Percentiles rank a stretch among this genome's conserved stretches.
phyloP scores from a whole-genome alignment of 805 yeast species.

The Metschnikowia colocasiae region DNA sequence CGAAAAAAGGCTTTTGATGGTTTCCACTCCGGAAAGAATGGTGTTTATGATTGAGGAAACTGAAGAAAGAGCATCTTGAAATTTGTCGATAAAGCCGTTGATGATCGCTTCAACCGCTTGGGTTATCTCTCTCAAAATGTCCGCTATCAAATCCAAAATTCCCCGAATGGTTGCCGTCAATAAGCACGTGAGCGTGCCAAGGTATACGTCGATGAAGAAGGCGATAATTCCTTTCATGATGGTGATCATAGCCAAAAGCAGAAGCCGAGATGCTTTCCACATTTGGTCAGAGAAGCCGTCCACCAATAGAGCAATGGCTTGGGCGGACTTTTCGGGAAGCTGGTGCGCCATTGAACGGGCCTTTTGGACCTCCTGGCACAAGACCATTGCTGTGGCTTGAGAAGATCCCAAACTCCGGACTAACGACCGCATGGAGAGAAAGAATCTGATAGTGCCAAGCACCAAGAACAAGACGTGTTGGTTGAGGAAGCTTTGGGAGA shows the following conservation, averaged over 20 bases:
- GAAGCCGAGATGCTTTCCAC: constrained; percentile 2
- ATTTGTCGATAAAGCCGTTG: constrained; percentile 58
- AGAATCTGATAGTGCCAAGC: constrained; percentile 42
- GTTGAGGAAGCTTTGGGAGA: constrained; percentile 67
- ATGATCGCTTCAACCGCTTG: constrained; percentile 55
- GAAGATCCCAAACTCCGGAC: neutral
- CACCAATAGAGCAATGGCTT: neutral
- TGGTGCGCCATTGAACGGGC: constrained; percentile 27
- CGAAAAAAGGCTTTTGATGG: constrained; percentile 52
- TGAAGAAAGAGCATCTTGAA: constrained; percentile 64
- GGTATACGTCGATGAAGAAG: constrained; percentile 47
- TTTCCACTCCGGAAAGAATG: constrained; percentile 43
- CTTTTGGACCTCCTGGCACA: constrained; percentile 49
- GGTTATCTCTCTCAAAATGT: constrained; percentile 63
- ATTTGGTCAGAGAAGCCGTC: constrained; percentile 1
- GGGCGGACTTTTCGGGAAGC: constrained; percentile 46
- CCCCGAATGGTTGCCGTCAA: constrained; percentile 71
- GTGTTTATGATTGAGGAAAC: constrained; percentile 56
- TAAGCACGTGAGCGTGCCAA: constrained; percentile 87
- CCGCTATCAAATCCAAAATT: constrained; percentile 48
- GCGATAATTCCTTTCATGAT: constrained; percentile 9
- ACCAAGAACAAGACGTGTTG: constrained; percentile 54
- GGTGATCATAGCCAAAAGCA: constrained; percentile 56
- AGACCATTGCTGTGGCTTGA: neutral
- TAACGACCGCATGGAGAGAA: constrained; percentile 2